Conservation (phyloP, 805 yeast genomes). For the Metschnikowia picachoensis region DNA sequence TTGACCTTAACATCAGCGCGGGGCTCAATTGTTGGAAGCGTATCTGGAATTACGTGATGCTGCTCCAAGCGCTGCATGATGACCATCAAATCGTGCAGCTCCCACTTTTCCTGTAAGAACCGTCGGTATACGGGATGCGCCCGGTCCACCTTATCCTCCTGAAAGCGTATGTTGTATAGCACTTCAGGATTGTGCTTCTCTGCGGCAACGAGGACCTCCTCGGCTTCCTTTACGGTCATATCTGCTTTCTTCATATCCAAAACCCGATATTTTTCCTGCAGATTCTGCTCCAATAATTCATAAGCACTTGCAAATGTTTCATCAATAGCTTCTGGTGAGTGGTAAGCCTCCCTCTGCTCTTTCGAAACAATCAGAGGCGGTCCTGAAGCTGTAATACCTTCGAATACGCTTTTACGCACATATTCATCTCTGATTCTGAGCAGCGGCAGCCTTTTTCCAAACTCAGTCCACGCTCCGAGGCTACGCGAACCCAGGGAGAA, state of each 20-base stretch:
- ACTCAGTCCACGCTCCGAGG: slow-evolving; percentile 33
- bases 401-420: slow-evolving; percentile 22
- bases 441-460: slow-evolving; percentile 25
- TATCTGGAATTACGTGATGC: slow-evolving; percentile 84
- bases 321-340: slow-evolving; percentile 64
- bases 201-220: slow-evolving; percentile 50
- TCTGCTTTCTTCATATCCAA: slow-evolving; percentile 21
- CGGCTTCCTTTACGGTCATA: slow-evolving; percentile 16
- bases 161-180: slow-evolving; percentile 55
- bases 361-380: slow-evolving; percentile 49
- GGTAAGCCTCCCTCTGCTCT: slow-evolving; percentile 48
- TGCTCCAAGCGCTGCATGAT: slow-evolving; percentile 91
- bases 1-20: slow-evolving; percentile 67
- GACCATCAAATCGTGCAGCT: slow-evolving; percentile 62
- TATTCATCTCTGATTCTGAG: slow-evolving; percentile 23
- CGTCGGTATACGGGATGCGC: slow-evolving; percentile 77
- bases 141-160: slow-evolving; percentile 53
- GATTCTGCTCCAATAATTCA: slow-evolving; percentile 50
- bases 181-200: slow-evolving; percentile 85
- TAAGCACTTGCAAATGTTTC: slow-evolving; percentile 72
- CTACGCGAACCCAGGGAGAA: slow-evolving; percentile 12
- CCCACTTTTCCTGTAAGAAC: slow-evolving; percentile 69
- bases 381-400: slow-evolving; percentile 32
- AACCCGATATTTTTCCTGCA: slow-evolving; percentile 35
- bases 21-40: slow-evolving; percentile 85